Evolutionary conservation across 2,329 filamentous ascomycete genomes (phyloP).

Genomic region (Epichloe uncinata): DNA sequence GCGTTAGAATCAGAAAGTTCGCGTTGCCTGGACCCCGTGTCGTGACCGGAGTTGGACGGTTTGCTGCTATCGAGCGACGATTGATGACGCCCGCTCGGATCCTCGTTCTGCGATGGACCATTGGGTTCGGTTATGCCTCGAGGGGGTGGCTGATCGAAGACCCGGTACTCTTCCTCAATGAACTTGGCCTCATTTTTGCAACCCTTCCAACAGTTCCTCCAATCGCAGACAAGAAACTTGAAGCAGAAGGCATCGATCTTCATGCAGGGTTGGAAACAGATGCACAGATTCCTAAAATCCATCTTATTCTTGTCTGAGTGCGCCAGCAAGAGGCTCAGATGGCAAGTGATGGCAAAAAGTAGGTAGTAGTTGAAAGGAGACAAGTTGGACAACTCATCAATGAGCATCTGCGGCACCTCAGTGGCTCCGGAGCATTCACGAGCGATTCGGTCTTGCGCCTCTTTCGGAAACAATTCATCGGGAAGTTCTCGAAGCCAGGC

Average conservation of each 20-base stretch:
- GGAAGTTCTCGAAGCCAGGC: constrained; percentile 92
- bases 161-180: constrained; percentile 53
- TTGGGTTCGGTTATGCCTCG: constrained; percentile 29
- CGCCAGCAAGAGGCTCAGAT: constrained; percentile 79
- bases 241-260: constrained; percentile 94
- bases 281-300: constrained; percentile 90
- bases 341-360: constrained; percentile 92
- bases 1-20: constrained; percentile 28
- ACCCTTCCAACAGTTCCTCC: constrained; percentile 94
- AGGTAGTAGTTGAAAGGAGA: constrained; percentile 97
- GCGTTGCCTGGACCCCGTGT: constrained; percentile 30
- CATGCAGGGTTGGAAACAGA: constrained; percentile 95
- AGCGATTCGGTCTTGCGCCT: constrained; percentile 65
- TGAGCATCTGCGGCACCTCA: constrained; percentile 68
- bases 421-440: constrained; percentile 68
- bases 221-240: constrained; percentile 87
- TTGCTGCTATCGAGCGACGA: constrained; percentile 57
- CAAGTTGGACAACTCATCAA: constrained; percentile 86
- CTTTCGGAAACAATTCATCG: constrained; percentile 83
- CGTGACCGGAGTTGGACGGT: constrained; percentile 23
- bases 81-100: constrained; percentile 8
- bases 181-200: constrained; percentile 81
- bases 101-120: constrained; percentile 13
- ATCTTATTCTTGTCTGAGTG: constrained; percentile 97
- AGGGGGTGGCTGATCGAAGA: constrained; percentile 48